Conservation (phyloP, 2,329 filamentous ascomycete genomes). For the Colletotrichum sp. region DNA sequence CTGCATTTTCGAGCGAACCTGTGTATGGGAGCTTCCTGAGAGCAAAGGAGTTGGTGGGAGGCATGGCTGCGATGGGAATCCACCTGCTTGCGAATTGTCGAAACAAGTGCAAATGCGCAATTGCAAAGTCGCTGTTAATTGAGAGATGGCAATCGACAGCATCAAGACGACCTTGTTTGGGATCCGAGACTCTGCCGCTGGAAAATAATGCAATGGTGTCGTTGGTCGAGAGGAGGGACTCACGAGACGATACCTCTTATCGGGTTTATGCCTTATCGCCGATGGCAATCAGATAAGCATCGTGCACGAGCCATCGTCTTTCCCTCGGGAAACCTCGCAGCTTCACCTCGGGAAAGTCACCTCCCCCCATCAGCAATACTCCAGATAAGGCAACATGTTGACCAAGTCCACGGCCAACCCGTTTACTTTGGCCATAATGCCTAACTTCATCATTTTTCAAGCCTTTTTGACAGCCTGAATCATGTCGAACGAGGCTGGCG, state of each 20-base stretch:
- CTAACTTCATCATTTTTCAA: no score
- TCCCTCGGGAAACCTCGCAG: neutral
- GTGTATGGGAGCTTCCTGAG: neutral
- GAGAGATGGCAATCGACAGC: neutral
- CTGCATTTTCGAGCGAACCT: neutral
- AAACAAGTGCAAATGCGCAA: neutral
- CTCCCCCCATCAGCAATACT: neutral
- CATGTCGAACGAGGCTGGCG: conserved; percentile 1
- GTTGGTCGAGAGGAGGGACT: neutral
- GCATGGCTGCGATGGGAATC: neutral
- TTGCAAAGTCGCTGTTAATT: fast-evolving
- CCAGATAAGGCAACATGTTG: neutral
- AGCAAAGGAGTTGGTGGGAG: neutral
- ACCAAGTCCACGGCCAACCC: neutral
- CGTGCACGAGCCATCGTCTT: neutral
- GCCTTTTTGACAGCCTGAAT: fast-evolving
- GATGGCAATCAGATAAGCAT: neutral
- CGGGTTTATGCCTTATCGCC: neutral
- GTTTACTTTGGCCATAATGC: neutral
- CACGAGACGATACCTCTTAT: neutral
- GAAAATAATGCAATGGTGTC: neutral
- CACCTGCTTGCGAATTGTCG: neutral
- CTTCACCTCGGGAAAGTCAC: neutral
- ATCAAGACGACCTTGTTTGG: neutral
- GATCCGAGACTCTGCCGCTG: neutral